Evolutionary conservation across 768 basidiomycete genomes (phyloP).

Genomic region (Termitomyces eurrhizus): DNA sequence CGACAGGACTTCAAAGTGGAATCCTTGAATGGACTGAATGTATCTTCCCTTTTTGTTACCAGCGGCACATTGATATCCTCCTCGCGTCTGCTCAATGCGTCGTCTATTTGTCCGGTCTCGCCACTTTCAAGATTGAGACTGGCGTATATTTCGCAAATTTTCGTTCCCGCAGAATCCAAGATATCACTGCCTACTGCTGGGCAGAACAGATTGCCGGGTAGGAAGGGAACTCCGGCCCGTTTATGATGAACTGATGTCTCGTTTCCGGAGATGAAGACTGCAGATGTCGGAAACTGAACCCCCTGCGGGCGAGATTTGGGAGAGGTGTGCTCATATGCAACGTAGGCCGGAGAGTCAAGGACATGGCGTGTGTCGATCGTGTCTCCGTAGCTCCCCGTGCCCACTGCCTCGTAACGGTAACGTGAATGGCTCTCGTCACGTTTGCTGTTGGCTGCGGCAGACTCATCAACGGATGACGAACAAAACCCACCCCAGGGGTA

Average conservation of each 20-base stretch:
- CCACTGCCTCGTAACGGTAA: neutral
- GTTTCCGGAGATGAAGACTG: neutral
- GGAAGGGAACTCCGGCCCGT: neutral
- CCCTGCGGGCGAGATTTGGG: neutral
- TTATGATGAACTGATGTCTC: neutral
- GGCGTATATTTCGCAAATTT: neutral
- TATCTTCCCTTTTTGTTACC: neutral
- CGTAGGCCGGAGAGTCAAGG: neutral
- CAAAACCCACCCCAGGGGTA: neutral
- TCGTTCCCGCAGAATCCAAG: neutral
- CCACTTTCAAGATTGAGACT: neutral
- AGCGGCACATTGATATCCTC: neutral
- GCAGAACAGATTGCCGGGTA: conserved; percentile 1
- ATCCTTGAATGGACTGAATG: neutral
- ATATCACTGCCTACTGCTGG: neutral
- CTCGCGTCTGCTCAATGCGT: neutral
- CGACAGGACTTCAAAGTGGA: too few species aligned
- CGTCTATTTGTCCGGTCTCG: neutral
- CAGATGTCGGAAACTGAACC: neutral
- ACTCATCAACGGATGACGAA: neutral
- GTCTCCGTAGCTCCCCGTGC: neutral
- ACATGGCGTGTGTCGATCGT: neutral
- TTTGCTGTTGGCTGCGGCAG: neutral
- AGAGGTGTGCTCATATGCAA: neutral
- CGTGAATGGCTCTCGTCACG: neutral